Percentiles rank a stretch among this genome's conserved stretches.
These are phyloP conservation scores for Medicago lupulina DNA, from an alignment of 306 rosid genomes.

Conservation along the genomic window DNA sequence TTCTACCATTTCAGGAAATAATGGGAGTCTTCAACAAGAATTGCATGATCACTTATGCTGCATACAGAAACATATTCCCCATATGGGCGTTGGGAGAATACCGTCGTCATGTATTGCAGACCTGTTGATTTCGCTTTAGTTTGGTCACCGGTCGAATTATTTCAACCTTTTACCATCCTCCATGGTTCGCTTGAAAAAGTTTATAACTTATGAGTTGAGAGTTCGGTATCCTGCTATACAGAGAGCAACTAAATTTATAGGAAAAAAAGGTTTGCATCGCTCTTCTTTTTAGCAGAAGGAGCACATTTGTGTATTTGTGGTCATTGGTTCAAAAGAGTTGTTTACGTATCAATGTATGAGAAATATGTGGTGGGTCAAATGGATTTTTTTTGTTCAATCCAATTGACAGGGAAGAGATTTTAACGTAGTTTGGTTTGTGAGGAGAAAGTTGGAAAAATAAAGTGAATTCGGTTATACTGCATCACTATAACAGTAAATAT, in stretches of 20 bases:
- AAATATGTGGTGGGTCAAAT: background rate
- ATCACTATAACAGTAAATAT: background rate
- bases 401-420: background rate
- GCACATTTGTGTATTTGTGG: background rate
- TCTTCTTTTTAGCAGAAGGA: slow-evolving; percentile 23
- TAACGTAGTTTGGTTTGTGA: slow-evolving; percentile 4
- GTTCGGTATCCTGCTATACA: slow-evolving; percentile 30
- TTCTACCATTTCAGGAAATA: slow-evolving; percentile 62
- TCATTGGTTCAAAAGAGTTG: background rate
- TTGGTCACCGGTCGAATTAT: background rate
- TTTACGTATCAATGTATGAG: background rate
- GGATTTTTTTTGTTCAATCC: background rate
- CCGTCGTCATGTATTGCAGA: slow-evolving; percentile 55
- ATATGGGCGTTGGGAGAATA: slow-evolving; percentile 94
- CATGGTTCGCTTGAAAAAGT: no score
- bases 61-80: slow-evolving; percentile 88
- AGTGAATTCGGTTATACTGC: background rate
- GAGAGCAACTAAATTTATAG: background rate
- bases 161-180: slow-evolving; percentile 11
- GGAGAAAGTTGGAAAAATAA: background rate
- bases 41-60: slow-evolving; percentile 82
- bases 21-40: slow-evolving; percentile 90
- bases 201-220: no score
- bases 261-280: no score
- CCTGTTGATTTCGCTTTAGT: slow-evolving; percentile 19